Conservation (phyloP, 441 rosid genomes). For the Eruca vesicaria region DNA sequence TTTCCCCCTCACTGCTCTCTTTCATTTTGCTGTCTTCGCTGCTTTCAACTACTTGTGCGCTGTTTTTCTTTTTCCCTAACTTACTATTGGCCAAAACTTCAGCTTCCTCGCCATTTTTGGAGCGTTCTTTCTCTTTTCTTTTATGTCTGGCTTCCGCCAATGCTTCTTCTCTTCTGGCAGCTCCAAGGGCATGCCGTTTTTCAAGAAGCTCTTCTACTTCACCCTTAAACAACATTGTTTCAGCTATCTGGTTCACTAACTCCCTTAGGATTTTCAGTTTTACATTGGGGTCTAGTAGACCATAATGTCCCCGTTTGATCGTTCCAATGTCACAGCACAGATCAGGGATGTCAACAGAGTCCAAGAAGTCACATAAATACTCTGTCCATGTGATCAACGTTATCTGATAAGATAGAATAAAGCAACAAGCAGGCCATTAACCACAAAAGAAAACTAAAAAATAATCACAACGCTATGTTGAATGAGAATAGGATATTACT, state of each 20-base stretch:
- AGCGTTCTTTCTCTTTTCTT: constrained; percentile 71
- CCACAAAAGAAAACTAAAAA: constrained; percentile 6
- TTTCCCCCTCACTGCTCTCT: constrained; percentile 41
- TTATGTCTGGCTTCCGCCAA: constrained; percentile 68
- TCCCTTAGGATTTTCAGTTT: constrained; percentile 67
- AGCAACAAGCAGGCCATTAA: constrained; percentile 25
- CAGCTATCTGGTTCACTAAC: constrained; percentile 65
- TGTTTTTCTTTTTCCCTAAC: constrained; percentile 34
- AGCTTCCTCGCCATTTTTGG: constrained; percentile 48
- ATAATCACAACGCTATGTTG: constrained; percentile 5
- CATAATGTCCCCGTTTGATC: constrained; percentile 89
- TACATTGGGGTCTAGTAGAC: constrained; percentile 60
- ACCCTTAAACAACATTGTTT: constrained; percentile 59
- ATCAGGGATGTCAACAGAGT: constrained; percentile 51
- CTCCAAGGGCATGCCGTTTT: constrained; percentile 70
- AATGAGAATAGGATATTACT: constrained; percentile 14
- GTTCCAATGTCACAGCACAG: constrained; percentile 48
- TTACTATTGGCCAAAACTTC: constrained; percentile 41
- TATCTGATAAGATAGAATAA: constrained; percentile 52
- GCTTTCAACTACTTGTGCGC: constrained; percentile 33
- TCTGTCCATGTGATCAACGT: constrained; percentile 86
- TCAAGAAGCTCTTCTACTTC: constrained; percentile 78
- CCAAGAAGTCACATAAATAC: constrained; percentile 85
- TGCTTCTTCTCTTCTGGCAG: constrained; percentile 85
- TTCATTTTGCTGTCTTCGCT: constrained; percentile 43